Base-by-base conservation (phyloP, 78 protist species). In the Dictyostelium capitatum region DNA sequence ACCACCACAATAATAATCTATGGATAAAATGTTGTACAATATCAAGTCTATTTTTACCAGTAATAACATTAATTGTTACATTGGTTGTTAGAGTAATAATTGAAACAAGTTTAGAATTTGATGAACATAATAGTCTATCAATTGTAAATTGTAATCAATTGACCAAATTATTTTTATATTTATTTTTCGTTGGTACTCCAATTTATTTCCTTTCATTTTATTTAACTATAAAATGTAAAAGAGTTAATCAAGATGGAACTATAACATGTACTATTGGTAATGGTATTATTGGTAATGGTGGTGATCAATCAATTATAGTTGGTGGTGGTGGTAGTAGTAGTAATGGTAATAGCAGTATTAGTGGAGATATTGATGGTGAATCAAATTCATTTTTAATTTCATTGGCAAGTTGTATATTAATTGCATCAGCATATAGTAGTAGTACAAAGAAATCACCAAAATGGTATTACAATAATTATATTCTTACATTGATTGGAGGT, bases 11-110 rank as follows among this genome's bases (percentile, higher is more conserved):
- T 30, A 20, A 23, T 20, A 37, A 11, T 69, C 23, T 14, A 69
- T 59, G 69, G 69, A 14, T 23, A 6, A 59, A 59, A 23, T 59
- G 69, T 59, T 4, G 69, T 59, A 59, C 25, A 59, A 19, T 59
- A 59, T 59, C 69, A 59, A 59, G 69, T 59, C n/a, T 59, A 23
- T 59, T 59, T 59, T 59, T 59, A 59, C 69, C 69, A 59, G 11
- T 59, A 6, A 23, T 59, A 23, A 59, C 69, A 23, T 59, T 59
- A 20, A 9, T 59, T 14, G 69, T 59, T 23, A 59, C 69, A 23
- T 59, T 59, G 25, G 4, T 59, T 11, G 69, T 23, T 59, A 59
- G 25, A 59, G n/a, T 59, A 30, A 59, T 59, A 59, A 59, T 59
- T 59, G 25, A 30, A 10, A 59, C 69, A 23, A 59, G 69, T 23